These are phyloP conservation scores for Colletotrichum sansevieriae DNA, from an alignment of 2,329 filamentous ascomycete genomes.

Conservation along the genomic window DNA sequence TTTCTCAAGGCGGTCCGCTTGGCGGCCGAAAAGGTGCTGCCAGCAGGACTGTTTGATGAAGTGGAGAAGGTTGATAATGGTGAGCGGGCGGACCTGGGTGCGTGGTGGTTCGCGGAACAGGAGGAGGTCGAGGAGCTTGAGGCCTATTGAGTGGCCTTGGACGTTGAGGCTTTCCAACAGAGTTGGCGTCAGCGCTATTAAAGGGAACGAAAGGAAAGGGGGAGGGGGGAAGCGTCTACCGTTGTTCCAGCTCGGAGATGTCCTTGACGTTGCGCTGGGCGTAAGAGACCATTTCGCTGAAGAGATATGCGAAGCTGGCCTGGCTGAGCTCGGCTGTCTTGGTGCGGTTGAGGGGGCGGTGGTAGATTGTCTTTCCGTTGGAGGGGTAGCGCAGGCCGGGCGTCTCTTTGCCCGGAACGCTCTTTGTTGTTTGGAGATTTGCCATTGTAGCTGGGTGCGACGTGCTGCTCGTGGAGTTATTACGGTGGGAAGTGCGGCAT, in stretches of 20 bases:
- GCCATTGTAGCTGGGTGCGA: conserved; percentile 56
- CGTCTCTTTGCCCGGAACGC: conserved; percentile 60
- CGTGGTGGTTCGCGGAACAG: conserved; percentile 84
- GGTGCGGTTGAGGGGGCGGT: conserved; percentile 91
- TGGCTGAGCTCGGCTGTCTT: conserved; percentile 91
- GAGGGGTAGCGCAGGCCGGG: conserved; percentile 86
- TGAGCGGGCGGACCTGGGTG: conserved; percentile 81
- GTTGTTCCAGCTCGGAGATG: conserved; percentile 92
- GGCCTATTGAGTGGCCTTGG: conserved; percentile 93
- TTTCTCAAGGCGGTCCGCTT: conserved; percentile 94
- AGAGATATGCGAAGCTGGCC: conserved; percentile 94
- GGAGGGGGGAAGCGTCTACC: conserved; percentile 63
- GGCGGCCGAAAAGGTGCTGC: conserved; percentile 90
- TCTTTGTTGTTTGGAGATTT: conserved; percentile 62
- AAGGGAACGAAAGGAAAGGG: not conserved
- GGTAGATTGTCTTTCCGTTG: conserved; percentile 97
- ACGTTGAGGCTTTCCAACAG: conserved; percentile 76
- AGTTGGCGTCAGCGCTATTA: not conserved
- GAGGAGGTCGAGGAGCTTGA: conserved; percentile 94
- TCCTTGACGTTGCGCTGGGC: conserved; percentile 91
- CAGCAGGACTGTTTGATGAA: conserved; percentile 95
- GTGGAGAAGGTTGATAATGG: conserved; percentile 91
- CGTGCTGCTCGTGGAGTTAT: not conserved
- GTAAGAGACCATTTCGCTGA: conserved; percentile 96
- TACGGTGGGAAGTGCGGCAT: not conserved